These are phyloP conservation scores for Platanthera guangdongensis DNA, from an alignment of 106 monocot genomes.

Conservation along the genomic window DNA sequence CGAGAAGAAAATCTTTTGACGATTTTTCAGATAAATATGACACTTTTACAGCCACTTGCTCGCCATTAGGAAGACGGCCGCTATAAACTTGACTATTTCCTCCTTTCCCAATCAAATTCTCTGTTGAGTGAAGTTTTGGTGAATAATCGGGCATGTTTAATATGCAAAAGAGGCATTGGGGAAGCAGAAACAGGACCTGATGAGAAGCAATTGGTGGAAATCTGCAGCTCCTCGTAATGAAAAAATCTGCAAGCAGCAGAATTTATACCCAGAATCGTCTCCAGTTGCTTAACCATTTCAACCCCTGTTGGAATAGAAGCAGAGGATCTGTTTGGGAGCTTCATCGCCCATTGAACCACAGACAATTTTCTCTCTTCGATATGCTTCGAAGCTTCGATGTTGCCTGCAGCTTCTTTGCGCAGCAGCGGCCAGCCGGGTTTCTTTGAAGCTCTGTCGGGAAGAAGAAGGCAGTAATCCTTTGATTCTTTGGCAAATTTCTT, in stretches of 20 bases:
- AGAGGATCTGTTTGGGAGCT: constrained; percentile 43
- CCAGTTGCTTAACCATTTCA: constrained; percentile 30
- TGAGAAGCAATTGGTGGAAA: constrained; percentile 51
- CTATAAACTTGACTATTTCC: constrained; percentile 65
- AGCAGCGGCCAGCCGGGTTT: constrained; percentile 72
- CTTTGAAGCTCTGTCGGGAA: constrained; percentile 5
- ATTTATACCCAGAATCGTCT: constrained; percentile 25
- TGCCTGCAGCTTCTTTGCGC: constrained; percentile 12
- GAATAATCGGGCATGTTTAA: neutral
- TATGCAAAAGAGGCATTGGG: neutral
- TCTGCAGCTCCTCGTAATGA: constrained; percentile 35
- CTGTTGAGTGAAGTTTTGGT: constrained; percentile 21
- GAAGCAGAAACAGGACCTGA: constrained; percentile 25
- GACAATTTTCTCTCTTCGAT: constrained; percentile 45
- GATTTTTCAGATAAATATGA: constrained; percentile 41
- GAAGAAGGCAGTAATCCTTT: neutral
- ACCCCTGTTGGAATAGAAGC: neutral
- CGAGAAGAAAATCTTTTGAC: constrained; percentile 51
- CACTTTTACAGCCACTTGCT: constrained; percentile 57
- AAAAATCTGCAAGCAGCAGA: constrained; percentile 50
- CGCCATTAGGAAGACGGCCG: constrained; percentile 46
- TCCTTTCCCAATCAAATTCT: constrained; percentile 82
- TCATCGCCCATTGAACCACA: constrained; percentile 87
- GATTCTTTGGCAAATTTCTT: neutral
- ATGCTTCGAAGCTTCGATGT: constrained; percentile 8